Percentiles rank a stretch among this genome's conserved stretches.
Evolutionary conservation across 1,284 basidiomycete species (phyloP).

Genomic region (Phylloboletellus chloephorus): DNA sequence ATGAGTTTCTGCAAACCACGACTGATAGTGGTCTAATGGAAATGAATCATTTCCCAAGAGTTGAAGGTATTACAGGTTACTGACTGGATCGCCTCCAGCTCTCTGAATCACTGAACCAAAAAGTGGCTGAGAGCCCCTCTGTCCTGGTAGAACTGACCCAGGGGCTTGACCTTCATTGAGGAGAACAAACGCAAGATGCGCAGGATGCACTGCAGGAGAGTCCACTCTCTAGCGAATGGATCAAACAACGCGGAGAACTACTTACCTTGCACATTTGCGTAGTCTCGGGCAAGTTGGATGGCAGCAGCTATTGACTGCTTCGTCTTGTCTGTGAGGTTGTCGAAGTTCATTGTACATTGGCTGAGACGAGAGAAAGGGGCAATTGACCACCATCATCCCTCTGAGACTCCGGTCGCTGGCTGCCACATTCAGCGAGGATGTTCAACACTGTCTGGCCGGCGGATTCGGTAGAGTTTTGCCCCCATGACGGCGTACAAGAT

Average conservation of each 20-base stretch:
- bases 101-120: constrained; percentile 72
- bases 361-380: neutral
- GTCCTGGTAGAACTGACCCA: constrained; percentile 29
- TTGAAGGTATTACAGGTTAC: constrained; percentile 6
- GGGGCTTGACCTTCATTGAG: constrained; percentile 54
- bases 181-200: constrained; percentile 72
- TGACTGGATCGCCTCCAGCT: constrained; percentile 72
- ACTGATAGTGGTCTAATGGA: constrained; percentile 47
- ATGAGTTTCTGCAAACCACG: constrained; percentile 65
- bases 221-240: neutral
- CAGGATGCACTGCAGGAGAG: constrained; percentile 54
- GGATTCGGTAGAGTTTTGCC: constrained; percentile 89
- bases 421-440: constrained; percentile 11
- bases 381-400: neutral
- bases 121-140: constrained; percentile 40
- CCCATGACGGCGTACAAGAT: constrained; percentile 49
- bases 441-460: constrained; percentile 80
- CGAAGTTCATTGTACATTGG: constrained; percentile 56
- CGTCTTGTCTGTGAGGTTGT: constrained; percentile 75
- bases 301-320: constrained; percentile 61
- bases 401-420: constrained; percentile 2
- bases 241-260: neutral
- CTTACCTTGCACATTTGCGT: constrained; percentile 71
- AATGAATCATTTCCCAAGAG: constrained; percentile 31
- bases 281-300: constrained; percentile 77